These are phyloP conservation scores for Boechera stricta DNA, from an alignment of 345 rosid species.

Conservation along the genomic window DNA sequence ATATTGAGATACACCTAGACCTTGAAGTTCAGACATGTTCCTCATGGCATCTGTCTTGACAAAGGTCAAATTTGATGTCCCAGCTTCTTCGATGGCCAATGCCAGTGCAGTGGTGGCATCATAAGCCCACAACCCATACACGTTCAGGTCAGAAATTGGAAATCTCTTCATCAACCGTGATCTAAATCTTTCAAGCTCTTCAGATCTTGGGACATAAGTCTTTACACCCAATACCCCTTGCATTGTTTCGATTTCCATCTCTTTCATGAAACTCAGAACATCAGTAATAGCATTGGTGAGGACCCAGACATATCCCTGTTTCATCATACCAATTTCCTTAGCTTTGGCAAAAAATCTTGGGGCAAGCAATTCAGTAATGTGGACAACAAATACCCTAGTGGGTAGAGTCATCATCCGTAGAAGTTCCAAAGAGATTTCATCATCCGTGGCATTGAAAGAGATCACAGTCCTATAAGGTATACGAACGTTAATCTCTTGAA, in stretches of 20 bases:
- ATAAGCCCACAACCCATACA: constrained; percentile 53
- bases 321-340: constrained; percentile 53
- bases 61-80: constrained; percentile 25
- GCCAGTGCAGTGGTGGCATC: constrained; percentile 55
- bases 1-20: constrained; percentile 45
- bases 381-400: constrained; percentile 61
- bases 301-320: constrained; percentile 55
- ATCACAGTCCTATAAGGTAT: constrained; percentile 57
- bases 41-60: constrained; percentile 17
- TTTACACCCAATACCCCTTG: constrained; percentile 54
- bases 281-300: constrained; percentile 46
- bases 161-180: constrained; percentile 46
- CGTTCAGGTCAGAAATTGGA: constrained; percentile 33
- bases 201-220: constrained; percentile 42
- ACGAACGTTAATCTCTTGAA: constrained; percentile 45
- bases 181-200: constrained; percentile 33
- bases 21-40: constrained; percentile 45
- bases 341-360: constrained; percentile 51
- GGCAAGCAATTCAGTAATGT: constrained; percentile 42
- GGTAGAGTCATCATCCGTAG: constrained; percentile 50
- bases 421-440: constrained; percentile 50
- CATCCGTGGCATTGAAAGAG: constrained; percentile 51
- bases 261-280: constrained; percentile 10
- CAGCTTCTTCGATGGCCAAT: constrained; percentile 52
- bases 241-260: constrained; percentile 33